Evolutionary conservation across 768 basidiomycete species (phyloP).

Genomic region (Mycena rebaudengoi): DNA sequence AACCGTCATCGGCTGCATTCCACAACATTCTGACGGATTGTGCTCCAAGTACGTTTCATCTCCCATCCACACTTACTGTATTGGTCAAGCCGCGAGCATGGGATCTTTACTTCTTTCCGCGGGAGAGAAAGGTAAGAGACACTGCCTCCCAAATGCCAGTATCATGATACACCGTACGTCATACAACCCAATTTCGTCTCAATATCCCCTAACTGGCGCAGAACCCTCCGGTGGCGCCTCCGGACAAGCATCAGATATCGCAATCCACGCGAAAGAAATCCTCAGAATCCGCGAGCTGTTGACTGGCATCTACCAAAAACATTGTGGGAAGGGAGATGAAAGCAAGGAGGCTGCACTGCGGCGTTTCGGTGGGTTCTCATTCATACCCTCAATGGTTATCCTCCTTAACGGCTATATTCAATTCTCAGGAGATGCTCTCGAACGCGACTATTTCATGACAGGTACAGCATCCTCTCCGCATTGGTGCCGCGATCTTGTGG

Average conservation of each 20-base stretch:
- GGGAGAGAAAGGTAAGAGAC: constrained; percentile 90
- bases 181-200: constrained; percentile 31
- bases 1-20: constrained; percentile 21
- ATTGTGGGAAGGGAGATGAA: constrained; percentile 79
- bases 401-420: constrained; percentile 31
- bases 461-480: constrained; percentile 48
- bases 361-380: constrained; percentile 73
- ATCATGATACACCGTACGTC: constrained; percentile 97
- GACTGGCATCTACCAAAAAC: constrained; percentile 89
- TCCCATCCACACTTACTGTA: constrained; percentile 96
- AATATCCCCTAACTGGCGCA: constrained; percentile 42
- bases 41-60: constrained; percentile 84
- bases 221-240: constrained; percentile 97
- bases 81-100: constrained; percentile 97
- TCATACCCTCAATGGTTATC: constrained; percentile 14
- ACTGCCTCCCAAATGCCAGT: constrained; percentile 91
- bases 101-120: constrained; percentile 92
- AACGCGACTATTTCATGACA: constrained; percentile 97
- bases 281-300: constrained; percentile 85
- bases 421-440: constrained; percentile 80
- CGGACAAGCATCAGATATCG: constrained; percentile 95
- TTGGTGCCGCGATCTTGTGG: constrained; percentile 22
- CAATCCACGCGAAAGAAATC: constrained; percentile 97
- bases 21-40: constrained; percentile 32
- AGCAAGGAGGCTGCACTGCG: constrained; percentile 65